Conservation (phyloP, 2,329 filamentous ascomycete species). For the Epichloe hybrida region DNA sequence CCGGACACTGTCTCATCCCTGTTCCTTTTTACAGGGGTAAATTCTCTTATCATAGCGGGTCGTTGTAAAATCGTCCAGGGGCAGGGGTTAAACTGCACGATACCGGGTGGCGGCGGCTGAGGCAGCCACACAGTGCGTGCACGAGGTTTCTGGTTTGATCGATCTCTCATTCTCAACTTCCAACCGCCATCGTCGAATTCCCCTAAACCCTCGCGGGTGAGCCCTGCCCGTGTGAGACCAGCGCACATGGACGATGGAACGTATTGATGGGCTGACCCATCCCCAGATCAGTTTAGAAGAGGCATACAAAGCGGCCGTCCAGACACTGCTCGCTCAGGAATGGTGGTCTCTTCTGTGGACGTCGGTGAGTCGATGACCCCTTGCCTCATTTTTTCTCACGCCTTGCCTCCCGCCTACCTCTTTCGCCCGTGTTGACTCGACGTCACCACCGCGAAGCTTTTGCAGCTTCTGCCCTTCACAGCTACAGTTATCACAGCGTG, state of each 20-base stretch:
- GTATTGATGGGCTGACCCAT: conserved; percentile 6
- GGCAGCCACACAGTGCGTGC: no score
- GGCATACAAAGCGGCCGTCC: not conserved
- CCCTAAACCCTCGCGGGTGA: not conserved
- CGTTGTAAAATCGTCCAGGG: no score
- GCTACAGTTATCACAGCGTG: conserved; percentile 24
- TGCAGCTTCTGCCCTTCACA: conserved; percentile 9
- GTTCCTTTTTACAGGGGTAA: no score
- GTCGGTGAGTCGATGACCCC: conserved; percentile 6
- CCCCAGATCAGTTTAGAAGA: conserved; percentile 1
- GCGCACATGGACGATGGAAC: conserved; percentile 7
- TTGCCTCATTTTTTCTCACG: not conserved
- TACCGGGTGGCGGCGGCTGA: no score
- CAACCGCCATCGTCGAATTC: not conserved
- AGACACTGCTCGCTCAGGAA: not conserved
- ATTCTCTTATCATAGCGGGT: no score
- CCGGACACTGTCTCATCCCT: no score
- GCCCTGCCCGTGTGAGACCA: not conserved
- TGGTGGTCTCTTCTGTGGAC: conserved; percentile 3
- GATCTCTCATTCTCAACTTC: not conserved
- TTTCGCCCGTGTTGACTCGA: not conserved
- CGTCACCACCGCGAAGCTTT: conserved; percentile 7
- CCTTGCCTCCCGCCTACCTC: not conserved
- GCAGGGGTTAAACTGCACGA: no score
- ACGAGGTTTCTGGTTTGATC: not conserved